Evolutionary conservation across 129 eudicot genomes (phyloP), one percentile per base, ranked within the genome.

Genomic region (Pseudognaphalium luteoalbum): DNA sequence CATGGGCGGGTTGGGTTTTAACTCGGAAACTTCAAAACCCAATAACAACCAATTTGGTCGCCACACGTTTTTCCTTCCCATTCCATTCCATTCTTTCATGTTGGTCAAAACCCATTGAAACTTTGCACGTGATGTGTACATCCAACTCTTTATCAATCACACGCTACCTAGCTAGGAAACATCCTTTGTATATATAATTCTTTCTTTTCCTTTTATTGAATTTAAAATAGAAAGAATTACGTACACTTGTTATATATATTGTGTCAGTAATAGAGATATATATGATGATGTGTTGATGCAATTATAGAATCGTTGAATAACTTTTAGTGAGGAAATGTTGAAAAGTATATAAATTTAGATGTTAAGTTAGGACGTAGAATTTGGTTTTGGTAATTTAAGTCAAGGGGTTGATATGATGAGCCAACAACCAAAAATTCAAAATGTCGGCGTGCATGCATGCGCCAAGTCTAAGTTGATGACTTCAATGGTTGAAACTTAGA

Each of bases 81-180:
- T n/a, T n/a, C 0, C 28, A 25, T 4, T 71, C 65, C n/a, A 51
- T 8, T 14, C 4, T 16, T 2, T 25, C 28, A 25, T 67, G 33
- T 59, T 14, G 34, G 78, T 79, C 78, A 79, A 79, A 72, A 79
- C 65, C 71, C 44, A 64, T 72, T 79, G 51, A 64, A 52, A 72
- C 66, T 33, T 79, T 63, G 78, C 83, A 79, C 83, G 74, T 79
- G 83, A 72, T 69, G n/a, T n/a, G n/a, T n/a, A 76, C 82, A 71
- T 62, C 71, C 4, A 51, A 71, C n/a, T 62, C 17, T 5, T 78
- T 78, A 17, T 20, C 66, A 71, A 54, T 15, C 39, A 3, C 47
- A 60, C 20, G 28, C 4, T 54, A n/a, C 2, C 60, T n/a, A 19
- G 11, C n/a, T n/a, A n/a, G n/a, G 47, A 74, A 74, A 12, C 41